Conservation (phyloP, 2,329 filamentous ascomycete species). For the Fusarium bactridioides region DNA sequence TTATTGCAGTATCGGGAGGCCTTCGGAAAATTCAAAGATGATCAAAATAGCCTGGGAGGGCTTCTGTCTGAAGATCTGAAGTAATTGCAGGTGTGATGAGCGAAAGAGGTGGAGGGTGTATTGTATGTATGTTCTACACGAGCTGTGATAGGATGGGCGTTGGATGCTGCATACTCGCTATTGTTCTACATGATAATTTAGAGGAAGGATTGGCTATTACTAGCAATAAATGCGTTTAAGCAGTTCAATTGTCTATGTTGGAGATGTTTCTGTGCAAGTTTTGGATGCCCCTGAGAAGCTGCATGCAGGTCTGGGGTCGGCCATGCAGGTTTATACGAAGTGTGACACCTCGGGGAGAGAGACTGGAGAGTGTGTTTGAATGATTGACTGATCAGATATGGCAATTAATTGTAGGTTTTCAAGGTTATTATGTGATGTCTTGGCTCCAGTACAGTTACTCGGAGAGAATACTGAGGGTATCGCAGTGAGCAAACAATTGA, state of each 20-base stretch:
- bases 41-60: conserved; percentile 2
- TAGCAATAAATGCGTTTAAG: not conserved
- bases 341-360: not conserved
- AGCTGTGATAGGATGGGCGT: conserved; percentile 22
- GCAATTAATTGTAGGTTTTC: not conserved
- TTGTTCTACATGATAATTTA: conserved; percentile 6
- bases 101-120: conserved; percentile 7
- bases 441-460: not conserved
- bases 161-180: conserved; percentile 22
- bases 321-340: not conserved
- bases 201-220: not conserved
- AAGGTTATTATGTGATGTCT: not conserved
- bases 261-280: not conserved
- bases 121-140: conserved; percentile 12
- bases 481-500: not conserved
- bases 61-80: conserved; percentile 44
- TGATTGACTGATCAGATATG: not conserved
- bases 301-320: not conserved
- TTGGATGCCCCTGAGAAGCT: not conserved
- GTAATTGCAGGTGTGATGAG: conserved; percentile 10
- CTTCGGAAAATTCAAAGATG: conserved; percentile 42
- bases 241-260: not conserved
- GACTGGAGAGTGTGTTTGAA: not conserved
- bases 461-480: not conserved
- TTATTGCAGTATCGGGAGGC: conserved; percentile 45